Evolutionary conservation across 2,329 filamentous ascomycete genomes (phyloP).

Genomic region (Colletotrichum tropicale): DNA sequence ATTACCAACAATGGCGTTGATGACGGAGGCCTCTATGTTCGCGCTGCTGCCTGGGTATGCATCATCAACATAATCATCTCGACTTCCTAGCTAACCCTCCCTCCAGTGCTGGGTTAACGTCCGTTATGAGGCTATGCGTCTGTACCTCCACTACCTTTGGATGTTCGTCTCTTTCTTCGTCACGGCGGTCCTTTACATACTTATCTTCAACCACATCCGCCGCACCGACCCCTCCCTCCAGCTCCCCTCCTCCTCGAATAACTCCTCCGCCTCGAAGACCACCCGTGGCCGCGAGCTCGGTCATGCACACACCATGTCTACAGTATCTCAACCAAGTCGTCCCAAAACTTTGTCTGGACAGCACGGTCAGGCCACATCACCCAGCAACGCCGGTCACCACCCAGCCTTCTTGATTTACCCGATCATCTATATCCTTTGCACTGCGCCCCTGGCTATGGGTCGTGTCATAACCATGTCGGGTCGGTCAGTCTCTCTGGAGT

Average conservation of each 20-base stretch:
- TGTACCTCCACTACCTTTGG: constrained; percentile 68
- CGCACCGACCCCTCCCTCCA: constrained; percentile 27
- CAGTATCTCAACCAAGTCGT: neutral
- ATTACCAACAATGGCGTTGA: constrained; percentile 6
- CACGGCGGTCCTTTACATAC: constrained; percentile 42
- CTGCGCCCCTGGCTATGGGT: constrained; percentile 62
- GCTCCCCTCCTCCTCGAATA: constrained; percentile 14
- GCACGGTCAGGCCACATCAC: neutral
- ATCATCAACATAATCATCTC: constrained; percentile 24
- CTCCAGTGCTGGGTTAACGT: constrained; percentile 65
- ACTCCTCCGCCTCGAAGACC: neutral
- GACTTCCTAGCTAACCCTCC: constrained; percentile 64
- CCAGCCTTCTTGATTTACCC: constrained; percentile 62
- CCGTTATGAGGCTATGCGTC: constrained; percentile 53
- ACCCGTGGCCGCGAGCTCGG: neutral
- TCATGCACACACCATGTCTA: neutral
- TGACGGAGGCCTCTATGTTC: constrained; percentile 46
- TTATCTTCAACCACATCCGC: constrained; percentile 45
- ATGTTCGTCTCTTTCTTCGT: constrained; percentile 51
- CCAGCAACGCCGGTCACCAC: neutral
- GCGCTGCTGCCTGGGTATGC: constrained; percentile 58
- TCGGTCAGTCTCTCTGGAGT: constrained; percentile 44
- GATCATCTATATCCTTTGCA: constrained; percentile 66
- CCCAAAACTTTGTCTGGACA: neutral
- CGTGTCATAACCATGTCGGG: constrained; percentile 63